Evolutionary conservation across 148 eudicot species (phyloP), one percentile per base, ranked within the genome.

Genomic region (Nyssa sinensis): DNA sequence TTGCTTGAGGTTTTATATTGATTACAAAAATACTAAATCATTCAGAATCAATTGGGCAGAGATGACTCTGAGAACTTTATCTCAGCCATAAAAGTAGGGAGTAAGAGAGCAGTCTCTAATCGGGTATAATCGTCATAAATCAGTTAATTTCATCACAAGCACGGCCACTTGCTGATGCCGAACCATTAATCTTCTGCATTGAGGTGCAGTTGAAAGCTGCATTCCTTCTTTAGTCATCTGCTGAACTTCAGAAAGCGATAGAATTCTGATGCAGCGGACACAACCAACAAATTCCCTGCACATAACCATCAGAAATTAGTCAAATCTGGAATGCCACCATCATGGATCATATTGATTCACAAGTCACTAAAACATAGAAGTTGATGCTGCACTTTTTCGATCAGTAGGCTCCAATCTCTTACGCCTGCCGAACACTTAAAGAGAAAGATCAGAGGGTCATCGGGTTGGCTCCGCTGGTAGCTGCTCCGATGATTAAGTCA

Each of bases 211-310:
- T 90, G 58, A 93, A 71, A 90, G 91, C 78, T 90, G 95, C 97
- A 88, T 90, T 70, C 98, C 98, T 71, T 94, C 98, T 77, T 91
- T 92, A 61, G 97, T 93, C 98, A 92, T 94, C 80, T 90, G 90
- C 82, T 89, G 86, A 66, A 93, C 98, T 80, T 93, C 96, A 0
- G 96, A 78, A 3, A 92, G 96, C 32, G 98, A 93, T 51, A 93
- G 80, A 23, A 93, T 93, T 73, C 96, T 80, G 71, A 93, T 93
- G 88, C 98, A 91, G 44, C 88, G 89, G 19, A 91, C 98, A 74
- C 98, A 93, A 41, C 88, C 86, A 5, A 91, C 92, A 44, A 93
- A 93, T 72, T 93, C 98, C 85, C 98, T 93, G 79, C 58, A n/a
- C n/a, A n/a, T n/a, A n/a, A n/a, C n/a, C n/a, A n/a, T n/a, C n/a